Percentiles rank a stretch among this genome's conserved stretches.
Conservation (phyloP, 75 land plant genomes). For the Adiantum capillusveneris region DNA sequence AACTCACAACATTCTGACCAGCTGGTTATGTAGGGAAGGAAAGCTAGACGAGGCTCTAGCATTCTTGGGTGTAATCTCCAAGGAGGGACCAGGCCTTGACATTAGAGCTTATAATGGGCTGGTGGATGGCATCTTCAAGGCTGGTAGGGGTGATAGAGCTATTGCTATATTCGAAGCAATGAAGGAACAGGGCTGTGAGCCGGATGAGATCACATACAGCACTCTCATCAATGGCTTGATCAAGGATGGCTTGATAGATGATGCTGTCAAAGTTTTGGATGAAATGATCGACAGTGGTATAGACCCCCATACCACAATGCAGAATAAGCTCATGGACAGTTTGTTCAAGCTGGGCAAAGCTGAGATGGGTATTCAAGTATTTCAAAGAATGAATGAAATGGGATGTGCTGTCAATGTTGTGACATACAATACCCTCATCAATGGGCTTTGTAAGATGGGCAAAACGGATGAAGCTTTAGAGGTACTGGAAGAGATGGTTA, state of each 20-base stretch:
- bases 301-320: conserved; percentile 14
- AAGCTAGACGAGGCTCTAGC: conserved; percentile 28
- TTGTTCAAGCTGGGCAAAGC: conserved; percentile 23
- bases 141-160: conserved; percentile 21
- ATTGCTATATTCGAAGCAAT: conserved; percentile 25
- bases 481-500: conserved; percentile 26
- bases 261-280: conserved; percentile 31
- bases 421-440: conserved; percentile 49
- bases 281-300: conserved; percentile 30
- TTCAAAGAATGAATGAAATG: conserved; percentile 11
- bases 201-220: conserved; percentile 37
- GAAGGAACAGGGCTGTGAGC: conserved; percentile 26
- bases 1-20: conserved; percentile 41
- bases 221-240: conserved; percentile 51
- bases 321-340: conserved; percentile 23
- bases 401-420: conserved; percentile 37
- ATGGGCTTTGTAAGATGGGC: conserved; percentile 44
- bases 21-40: conserved; percentile 36
- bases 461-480: conserved; percentile 26
- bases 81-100: conserved; percentile 14
- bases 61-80: conserved; percentile 24
- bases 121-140: conserved; percentile 32
- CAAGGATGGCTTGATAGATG: conserved; percentile 34
- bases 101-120: conserved; percentile 35
- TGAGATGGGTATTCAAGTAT: conserved; percentile 25